Evolutionary conservation across 352 stramenopile genomes (phyloP).

Genomic region (Phytopythium litorale): DNA sequence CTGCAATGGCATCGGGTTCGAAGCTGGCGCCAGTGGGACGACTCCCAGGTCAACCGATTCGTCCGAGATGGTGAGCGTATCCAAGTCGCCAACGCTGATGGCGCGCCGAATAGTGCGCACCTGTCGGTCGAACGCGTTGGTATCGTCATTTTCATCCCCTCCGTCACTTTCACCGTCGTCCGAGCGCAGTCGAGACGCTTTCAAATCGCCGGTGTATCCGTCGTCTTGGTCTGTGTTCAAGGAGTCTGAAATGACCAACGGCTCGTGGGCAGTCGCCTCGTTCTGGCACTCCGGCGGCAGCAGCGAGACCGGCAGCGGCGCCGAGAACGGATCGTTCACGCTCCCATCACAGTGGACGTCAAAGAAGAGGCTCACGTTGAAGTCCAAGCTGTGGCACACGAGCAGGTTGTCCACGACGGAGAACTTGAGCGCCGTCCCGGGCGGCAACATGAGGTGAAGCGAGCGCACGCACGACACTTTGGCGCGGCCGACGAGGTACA

Average conservation of each 20-base stretch:
- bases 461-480: conserved; percentile 76
- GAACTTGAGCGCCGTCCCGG: conserved; percentile 50
- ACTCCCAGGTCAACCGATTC: neutral
- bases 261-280: neutral
- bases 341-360: conserved; percentile 62
- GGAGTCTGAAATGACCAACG: neutral
- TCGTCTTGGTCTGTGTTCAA: neutral
- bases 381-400: conserved; percentile 77
- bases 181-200: neutral
- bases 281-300: conserved; percentile 17
- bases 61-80: conserved; percentile 1
- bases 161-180: neutral
- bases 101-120: conserved; percentile 8
- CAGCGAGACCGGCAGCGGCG: conserved; percentile 60
- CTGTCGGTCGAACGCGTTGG: conserved; percentile 1
- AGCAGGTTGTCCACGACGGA: conserved; percentile 84
- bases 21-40: neutral
- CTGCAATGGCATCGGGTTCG: neutral
- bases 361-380: conserved; percentile 78
- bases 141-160: conserved; percentile 3
- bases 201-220: neutral
- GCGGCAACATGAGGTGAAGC: conserved; percentile 64
- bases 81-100: conserved; percentile 23
- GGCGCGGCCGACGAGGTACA: conserved; percentile 61
- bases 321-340: conserved; percentile 64